phyloP scores from a whole-genome alignment of 495 filamentous ascomycete genomes.

The Penicillium simplicissimum region DNA sequence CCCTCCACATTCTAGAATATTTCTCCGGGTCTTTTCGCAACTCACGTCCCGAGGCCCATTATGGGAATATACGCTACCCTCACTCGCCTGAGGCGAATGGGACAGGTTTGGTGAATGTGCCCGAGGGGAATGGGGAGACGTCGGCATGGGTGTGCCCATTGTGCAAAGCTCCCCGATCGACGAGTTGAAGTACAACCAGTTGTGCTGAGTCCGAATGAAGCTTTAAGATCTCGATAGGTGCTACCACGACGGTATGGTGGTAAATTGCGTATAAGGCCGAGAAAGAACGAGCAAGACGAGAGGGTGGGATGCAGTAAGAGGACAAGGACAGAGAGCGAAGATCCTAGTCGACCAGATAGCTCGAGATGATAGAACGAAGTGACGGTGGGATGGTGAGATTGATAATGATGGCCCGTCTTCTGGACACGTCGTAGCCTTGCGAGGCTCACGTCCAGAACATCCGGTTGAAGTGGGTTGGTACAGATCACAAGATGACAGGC shows the following conservation, averaged over 20 bases:
- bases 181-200: background rate
- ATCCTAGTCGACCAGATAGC: background rate
- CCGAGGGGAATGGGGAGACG: conserved; percentile 28
- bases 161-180: conserved; percentile 18
- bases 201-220: background rate
- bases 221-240: background rate
- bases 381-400: background rate
- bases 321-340: background rate
- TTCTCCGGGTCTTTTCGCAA: background rate
- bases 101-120: conserved; percentile 22
- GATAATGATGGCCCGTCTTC: conserved; percentile 10
- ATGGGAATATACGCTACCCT: conserved; percentile 25
- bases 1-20: background rate
- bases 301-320: background rate
- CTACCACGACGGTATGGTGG: background rate
- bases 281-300: background rate
- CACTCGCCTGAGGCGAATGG: conserved; percentile 27
- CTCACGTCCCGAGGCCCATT: conserved; percentile 3
- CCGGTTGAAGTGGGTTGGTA: background rate
- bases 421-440: conserved; percentile 11
- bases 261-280: background rate
- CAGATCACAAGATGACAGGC: background rate
- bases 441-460: background rate
- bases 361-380: conserved; percentile 9
- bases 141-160: conserved; percentile 24